phyloP scores from a whole-genome alignment of 2,329 filamentous ascomycete species.

The Talaromyces sp. region DNA sequence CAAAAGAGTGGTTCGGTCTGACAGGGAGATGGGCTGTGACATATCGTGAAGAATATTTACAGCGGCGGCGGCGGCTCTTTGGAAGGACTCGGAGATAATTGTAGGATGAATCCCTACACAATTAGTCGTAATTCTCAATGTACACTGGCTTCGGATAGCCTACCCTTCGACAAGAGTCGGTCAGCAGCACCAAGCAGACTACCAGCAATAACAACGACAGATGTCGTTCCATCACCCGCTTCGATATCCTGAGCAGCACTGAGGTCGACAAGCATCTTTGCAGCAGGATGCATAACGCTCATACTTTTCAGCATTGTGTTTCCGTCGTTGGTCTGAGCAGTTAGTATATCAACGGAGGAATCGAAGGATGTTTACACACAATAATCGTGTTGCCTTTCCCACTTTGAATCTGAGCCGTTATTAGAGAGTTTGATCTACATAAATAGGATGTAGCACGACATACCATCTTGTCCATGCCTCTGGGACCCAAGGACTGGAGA shows the following conservation, averaged over 20 bases:
- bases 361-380: slow-evolving; percentile 37
- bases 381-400: slow-evolving; percentile 97
- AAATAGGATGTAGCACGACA: slow-evolving; percentile 18
- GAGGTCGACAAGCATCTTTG: slow-evolving; percentile 97
- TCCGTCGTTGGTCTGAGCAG: slow-evolving; percentile 78
- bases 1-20: slow-evolving; percentile 82
- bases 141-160: not conserved
- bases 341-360: slow-evolving; percentile 27
- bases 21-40: slow-evolving; percentile 87
- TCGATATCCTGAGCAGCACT: slow-evolving; percentile 97
- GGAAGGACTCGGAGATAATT: slow-evolving; percentile 95
- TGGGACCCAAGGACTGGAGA: slow-evolving; percentile 73
- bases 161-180: slow-evolving; percentile 78
- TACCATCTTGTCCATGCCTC: slow-evolving; percentile 98
- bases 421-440: slow-evolving; percentile 21
- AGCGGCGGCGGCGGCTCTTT: slow-evolving; percentile 83
- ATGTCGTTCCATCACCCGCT: slow-evolving; percentile 96
- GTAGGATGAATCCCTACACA: slow-evolving; percentile 76
- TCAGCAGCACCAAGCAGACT: slow-evolving; percentile 92
- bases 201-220: slow-evolving; percentile 95
- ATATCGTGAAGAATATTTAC: slow-evolving; percentile 90
- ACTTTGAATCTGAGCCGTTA: slow-evolving; percentile 67
- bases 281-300: slow-evolving; percentile 98
- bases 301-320: slow-evolving; percentile 99
- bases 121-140: not conserved